Evolutionary conservation across 1,284 basidiomycete species (phyloP).

Genomic region (Ustilago lituana): DNA sequence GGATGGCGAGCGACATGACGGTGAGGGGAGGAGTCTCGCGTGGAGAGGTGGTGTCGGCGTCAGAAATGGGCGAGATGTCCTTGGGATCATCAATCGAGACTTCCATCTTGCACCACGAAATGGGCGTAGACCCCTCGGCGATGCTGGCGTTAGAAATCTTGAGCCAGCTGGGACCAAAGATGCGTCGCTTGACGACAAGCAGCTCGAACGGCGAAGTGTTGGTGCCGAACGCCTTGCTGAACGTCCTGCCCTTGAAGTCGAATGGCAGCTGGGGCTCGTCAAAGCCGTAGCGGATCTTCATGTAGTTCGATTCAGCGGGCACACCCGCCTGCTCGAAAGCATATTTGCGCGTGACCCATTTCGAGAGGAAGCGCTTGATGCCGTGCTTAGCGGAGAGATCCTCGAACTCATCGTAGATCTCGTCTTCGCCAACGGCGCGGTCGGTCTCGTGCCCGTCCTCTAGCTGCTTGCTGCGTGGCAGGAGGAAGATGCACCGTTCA

Average conservation of each 20-base stretch:
- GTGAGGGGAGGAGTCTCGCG: conserved; percentile 88
- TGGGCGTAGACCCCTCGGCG: conserved; percentile 66
- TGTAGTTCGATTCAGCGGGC: conserved; percentile 84
- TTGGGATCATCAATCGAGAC: conserved; percentile 86
- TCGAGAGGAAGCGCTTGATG: conserved; percentile 76
- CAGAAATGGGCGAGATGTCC: conserved; percentile 82
- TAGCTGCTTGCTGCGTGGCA: conserved; percentile 72
- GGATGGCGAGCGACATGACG: conserved; percentile 84
- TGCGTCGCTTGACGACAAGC: conserved; percentile 93
- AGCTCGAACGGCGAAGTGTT: conserved; percentile 92
- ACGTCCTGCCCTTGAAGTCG: conserved; percentile 81
- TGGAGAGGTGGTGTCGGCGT: conserved; percentile 77
- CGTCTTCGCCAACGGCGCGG: conserved; percentile 69
- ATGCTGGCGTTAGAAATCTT: conserved; percentile 79
- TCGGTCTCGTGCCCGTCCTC: conserved; percentile 78
- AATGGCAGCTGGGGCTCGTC: conserved; percentile 70
- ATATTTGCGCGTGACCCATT: conserved; percentile 87
- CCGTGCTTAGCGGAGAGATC: conserved; percentile 77
- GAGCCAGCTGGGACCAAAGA: conserved; percentile 99
- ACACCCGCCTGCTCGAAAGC: conserved; percentile 89
- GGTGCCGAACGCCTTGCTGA: conserved; percentile 89
- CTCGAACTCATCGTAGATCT: conserved; percentile 88
- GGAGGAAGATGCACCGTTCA: conserved; percentile 91
- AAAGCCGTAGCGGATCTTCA: conserved; percentile 74
- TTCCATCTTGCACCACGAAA: conserved; percentile 77